These are phyloP conservation scores for Tolypocladium amazonense DNA, from an alignment of 2,329 filamentous ascomycete species.

Conservation along the genomic window DNA sequence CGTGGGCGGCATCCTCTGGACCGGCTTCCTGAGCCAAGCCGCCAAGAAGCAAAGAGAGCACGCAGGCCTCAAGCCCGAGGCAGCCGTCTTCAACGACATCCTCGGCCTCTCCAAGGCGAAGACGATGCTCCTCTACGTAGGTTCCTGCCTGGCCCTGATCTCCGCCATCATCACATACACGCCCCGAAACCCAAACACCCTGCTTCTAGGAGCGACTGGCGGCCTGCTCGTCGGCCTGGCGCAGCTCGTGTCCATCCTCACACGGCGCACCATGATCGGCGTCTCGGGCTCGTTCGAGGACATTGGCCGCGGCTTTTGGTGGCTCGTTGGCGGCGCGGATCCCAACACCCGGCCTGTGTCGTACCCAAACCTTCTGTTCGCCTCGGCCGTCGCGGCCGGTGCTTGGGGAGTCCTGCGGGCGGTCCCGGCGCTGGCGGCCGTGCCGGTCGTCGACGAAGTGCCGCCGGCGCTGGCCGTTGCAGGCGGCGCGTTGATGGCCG, in stretches of 20 bases:
- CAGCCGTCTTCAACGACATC: conserved; percentile 25
- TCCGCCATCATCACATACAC: conserved; percentile 22
- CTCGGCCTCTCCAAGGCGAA: conserved; percentile 26
- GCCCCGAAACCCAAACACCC: conserved; percentile 16
- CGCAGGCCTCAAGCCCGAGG: conserved; percentile 13
- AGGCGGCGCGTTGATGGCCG: conserved; percentile 46
- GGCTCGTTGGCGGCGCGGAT: conserved; percentile 20
- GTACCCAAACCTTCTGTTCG: conserved; percentile 38
- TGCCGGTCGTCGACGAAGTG: conserved; percentile 18
- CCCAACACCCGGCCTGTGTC: conserved; percentile 17
- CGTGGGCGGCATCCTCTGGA: conserved; percentile 43
- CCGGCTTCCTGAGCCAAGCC: conserved; percentile 28
- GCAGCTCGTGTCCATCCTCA: conserved; percentile 44
- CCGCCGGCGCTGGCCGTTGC: conserved; percentile 28
- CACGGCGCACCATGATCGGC: conserved; percentile 44
- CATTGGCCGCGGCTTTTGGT: conserved; percentile 42
- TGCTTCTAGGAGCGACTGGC: conserved; percentile 37
- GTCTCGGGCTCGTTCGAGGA: conserved; percentile 54
- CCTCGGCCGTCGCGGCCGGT: conserved; percentile 37
- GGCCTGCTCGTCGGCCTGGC: conserved; percentile 48
- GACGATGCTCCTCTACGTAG: conserved; percentile 32
- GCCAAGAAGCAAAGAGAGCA: conserved; percentile 17
- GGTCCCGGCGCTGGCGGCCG: conserved; percentile 18
- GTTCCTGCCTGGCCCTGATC: conserved; percentile 28
- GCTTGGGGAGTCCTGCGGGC: conserved; percentile 26